A percentile compares a stretch with the other conserved stretches of the same genome.
phyloP scores from a whole-genome alignment of 441 rosid species.

The Cnidoscolus chayamansa region DNA sequence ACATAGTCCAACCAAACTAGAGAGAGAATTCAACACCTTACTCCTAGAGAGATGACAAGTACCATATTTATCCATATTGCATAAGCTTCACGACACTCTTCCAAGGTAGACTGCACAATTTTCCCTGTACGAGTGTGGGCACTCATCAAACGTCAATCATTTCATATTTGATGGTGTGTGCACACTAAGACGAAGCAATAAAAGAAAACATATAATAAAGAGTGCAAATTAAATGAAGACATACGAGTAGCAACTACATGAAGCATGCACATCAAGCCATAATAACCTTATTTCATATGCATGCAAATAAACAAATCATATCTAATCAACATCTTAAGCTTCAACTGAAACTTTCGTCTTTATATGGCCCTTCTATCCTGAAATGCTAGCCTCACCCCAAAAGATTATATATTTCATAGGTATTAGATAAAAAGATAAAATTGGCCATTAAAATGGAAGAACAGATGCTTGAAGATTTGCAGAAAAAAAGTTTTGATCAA shows the following conservation, averaged over 20 bases:
- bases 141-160: conserved; percentile 10
- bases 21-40: conserved; percentile 10
- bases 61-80: conserved; percentile 75
- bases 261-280: neutral
- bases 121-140: conserved; percentile 47
- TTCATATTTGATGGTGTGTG: neutral
- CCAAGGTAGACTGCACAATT: conserved; percentile 86
- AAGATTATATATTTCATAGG: neutral
- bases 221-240: neutral
- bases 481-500: too few relatives aligned
- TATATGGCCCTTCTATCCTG: neutral
- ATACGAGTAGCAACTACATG: neutral
- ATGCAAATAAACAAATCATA: neutral
- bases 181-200: too few relatives aligned
- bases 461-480: too few relatives aligned
- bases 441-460: too few relatives aligned
- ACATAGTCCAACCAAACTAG: conserved; percentile 13
- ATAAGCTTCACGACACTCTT: conserved; percentile 84
- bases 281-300: neutral
- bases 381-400: neutral
- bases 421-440: too few relatives aligned
- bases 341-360: neutral
- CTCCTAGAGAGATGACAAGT: conserved; percentile 13
- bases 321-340: neutral
- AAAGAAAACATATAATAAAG: too few relatives aligned